These are phyloP conservation scores for Rhinocladiella similis DNA, from an alignment of 2,329 filamentous ascomycete species.

Conservation along the genomic window DNA sequence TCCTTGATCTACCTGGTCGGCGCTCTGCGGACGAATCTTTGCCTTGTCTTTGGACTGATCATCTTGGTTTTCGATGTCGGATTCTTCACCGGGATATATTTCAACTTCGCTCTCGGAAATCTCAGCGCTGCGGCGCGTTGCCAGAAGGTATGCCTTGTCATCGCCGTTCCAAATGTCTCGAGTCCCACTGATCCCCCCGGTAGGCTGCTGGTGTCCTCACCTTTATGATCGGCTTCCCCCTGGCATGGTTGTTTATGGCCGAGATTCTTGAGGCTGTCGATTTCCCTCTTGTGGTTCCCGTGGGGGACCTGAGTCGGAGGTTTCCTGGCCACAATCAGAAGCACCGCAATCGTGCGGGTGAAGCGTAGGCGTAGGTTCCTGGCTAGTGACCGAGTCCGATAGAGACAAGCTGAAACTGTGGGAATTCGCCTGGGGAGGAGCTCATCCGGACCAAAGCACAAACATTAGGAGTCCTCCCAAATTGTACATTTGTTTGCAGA, in stretches of 20 bases:
- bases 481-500: too few species aligned
- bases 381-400: too few species aligned
- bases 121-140: neutral
- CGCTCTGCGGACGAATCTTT: constrained; percentile 67
- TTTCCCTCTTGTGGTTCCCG: constrained; percentile 56
- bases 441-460: too few species aligned
- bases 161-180: neutral
- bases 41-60: constrained; percentile 53
- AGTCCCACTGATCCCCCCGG: too few species aligned
- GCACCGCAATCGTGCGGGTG: too few species aligned
- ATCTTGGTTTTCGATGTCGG: constrained; percentile 13
- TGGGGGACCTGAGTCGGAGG: constrained; percentile 62
- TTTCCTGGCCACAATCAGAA: too few species aligned
- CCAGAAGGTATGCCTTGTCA: constrained; percentile 1
- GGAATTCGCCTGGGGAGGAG: too few species aligned
- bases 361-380: too few species aligned
- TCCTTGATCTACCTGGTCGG: constrained; percentile 11
- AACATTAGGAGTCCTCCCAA: too few species aligned
- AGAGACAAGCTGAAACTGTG: too few species aligned
- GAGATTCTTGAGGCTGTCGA: constrained; percentile 56
- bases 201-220: constrained; percentile 50
- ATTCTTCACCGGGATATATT: constrained; percentile 10
- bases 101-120: constrained; percentile 10
- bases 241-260: constrained; percentile 57
- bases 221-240: constrained; percentile 46